phyloP scores from a whole-genome alignment of 2,329 filamentous ascomycete genomes.

The Pyrenophora tritici-repentis region DNA sequence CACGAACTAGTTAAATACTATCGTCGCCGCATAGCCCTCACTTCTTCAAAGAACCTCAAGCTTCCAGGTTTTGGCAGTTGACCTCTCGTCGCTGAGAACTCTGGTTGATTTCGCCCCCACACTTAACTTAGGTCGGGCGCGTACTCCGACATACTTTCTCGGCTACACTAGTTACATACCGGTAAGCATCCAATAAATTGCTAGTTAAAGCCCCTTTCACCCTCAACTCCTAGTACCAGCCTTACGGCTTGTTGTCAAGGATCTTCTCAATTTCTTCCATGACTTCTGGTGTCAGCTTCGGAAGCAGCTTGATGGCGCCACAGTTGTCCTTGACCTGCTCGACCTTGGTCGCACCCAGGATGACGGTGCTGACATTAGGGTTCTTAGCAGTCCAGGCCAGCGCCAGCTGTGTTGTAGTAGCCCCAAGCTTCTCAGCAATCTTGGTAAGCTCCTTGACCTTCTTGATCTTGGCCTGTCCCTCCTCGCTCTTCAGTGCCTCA shows the following conservation, averaged over 20 bases:
- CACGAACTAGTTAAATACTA: no score
- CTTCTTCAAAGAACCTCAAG: no score
- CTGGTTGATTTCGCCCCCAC: no score
- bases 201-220: no score
- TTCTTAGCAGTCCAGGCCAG: constrained; percentile 66
- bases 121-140: no score
- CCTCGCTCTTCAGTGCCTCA: constrained; percentile 55
- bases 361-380: constrained; percentile 61
- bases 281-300: constrained; percentile 47
- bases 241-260: constrained; percentile 47
- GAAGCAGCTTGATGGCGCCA: constrained; percentile 51
- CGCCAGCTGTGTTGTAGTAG: constrained; percentile 57
- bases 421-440: constrained; percentile 56
- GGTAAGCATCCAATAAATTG: no score
- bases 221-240: neutral
- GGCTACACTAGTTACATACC: no score
- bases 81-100: no score
- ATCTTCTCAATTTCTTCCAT: constrained; percentile 49
- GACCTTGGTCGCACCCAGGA: constrained; percentile 59
- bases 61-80: no score
- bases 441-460: constrained; percentile 62
- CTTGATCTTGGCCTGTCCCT: constrained; percentile 60
- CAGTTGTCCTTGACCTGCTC: constrained; percentile 57
- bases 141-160: no score
- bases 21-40: no score